phyloP scores from a whole-genome alignment of 2,329 filamentous ascomycete genomes.

The Penicillium sclerotiorum region DNA sequence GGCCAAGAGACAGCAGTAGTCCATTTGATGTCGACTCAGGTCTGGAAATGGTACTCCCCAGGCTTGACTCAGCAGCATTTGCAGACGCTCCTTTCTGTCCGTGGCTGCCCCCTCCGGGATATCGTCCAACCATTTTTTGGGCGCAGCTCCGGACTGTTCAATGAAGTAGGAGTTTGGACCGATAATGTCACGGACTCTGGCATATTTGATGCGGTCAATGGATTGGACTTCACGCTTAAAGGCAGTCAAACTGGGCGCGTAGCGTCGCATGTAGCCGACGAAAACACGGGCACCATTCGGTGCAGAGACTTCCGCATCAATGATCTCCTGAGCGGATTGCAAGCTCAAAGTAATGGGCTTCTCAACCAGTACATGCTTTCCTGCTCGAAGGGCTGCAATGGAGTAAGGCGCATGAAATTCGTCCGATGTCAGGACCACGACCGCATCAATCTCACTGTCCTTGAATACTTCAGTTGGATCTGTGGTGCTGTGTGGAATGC shows the following conservation, averaged over 20 bases:
- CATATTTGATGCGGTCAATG: conserved; percentile 18
- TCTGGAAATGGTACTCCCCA: too few species aligned
- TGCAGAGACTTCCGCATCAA: conserved; percentile 16
- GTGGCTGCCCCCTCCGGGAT: conserved; percentile 7
- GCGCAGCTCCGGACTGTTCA: conserved; percentile 2
- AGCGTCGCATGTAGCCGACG: conserved; percentile 23
- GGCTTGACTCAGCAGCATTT: too few species aligned
- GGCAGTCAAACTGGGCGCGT: conserved; percentile 17
- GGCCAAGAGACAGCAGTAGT: too few species aligned
- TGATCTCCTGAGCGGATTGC: conserved; percentile 13
- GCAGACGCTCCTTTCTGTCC: conserved; percentile 8
- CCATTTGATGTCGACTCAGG: too few species aligned
- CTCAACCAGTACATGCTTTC: conserved; percentile 21
- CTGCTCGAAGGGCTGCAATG: conserved; percentile 16
- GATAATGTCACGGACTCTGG: conserved; percentile 20
- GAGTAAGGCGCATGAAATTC: conserved; percentile 20
- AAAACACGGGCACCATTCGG: conserved; percentile 18
- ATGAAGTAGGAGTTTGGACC: conserved; percentile 19
- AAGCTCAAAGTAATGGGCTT: conserved; percentile 18
- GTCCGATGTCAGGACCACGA: conserved; percentile 25
- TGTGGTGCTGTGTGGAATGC: conserved; percentile 14
- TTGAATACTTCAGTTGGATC: conserved; percentile 18
- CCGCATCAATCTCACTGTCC: conserved; percentile 13
- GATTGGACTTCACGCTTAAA: conserved; percentile 19
- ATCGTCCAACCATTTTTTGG: conserved; percentile 18